phyloP scores from a whole-genome alignment of 139 green algal species.

The Penium margaritaceum region DNA sequence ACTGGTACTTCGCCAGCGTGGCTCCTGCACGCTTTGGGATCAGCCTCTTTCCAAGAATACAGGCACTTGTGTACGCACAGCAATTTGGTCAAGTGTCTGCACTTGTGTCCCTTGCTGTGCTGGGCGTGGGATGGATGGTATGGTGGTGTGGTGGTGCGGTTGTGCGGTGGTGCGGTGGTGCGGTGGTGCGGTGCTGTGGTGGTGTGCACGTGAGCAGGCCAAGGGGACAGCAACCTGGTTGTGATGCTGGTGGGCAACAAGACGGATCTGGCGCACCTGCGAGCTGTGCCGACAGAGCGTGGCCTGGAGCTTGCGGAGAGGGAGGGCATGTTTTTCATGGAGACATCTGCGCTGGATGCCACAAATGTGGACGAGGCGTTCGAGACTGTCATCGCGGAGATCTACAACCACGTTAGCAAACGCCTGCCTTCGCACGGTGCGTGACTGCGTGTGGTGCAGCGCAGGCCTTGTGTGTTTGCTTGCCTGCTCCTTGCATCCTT shows the following conservation, averaged over 20 bases:
- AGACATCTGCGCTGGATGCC: constrained; percentile 43
- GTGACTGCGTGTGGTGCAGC: not conserved
- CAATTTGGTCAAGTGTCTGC: too few species aligned
- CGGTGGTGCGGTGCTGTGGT: too few species aligned
- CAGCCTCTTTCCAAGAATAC: too few species aligned
- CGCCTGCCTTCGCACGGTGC: constrained; percentile 9
- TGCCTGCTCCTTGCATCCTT: too few species aligned
- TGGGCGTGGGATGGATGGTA: too few species aligned
- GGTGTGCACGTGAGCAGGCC: constrained; percentile 20
- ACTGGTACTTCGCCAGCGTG: too few species aligned
- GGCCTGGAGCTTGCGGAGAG: constrained; percentile 33
- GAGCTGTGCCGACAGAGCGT: constrained; percentile 38
- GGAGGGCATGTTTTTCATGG: constrained; percentile 46
- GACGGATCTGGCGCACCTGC: constrained; percentile 35
- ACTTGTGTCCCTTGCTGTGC: too few species aligned
- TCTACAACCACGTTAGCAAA: constrained; percentile 44
- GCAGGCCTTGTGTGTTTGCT: too few species aligned
- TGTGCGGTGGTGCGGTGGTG: too few species aligned
- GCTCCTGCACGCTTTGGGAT: too few species aligned
- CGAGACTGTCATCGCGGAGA: constrained; percentile 41
- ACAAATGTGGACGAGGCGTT: constrained; percentile 46
- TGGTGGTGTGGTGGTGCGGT: too few species aligned
- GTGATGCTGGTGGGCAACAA: constrained; percentile 45
- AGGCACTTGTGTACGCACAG: too few species aligned
- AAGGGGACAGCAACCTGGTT: constrained; percentile 41